Evolutionary conservation across 768 basidiomycete species (phyloP).

Genomic region (Macrocybe gigantea): DNA sequence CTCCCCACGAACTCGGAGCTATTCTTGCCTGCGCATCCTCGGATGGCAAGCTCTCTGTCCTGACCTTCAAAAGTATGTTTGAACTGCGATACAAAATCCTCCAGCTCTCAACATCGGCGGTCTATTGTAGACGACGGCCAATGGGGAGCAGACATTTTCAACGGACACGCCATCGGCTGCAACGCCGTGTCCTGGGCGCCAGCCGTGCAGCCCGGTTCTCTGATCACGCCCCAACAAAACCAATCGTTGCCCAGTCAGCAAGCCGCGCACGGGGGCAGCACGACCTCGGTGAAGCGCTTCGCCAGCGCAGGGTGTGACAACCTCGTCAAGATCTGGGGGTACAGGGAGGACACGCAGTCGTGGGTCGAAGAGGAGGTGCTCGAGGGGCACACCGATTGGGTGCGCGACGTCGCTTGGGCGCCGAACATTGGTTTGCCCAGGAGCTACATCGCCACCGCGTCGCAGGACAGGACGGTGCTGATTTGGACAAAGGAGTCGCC

Average conservation of each 20-base stretch:
- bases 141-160: slow-evolving; percentile 93
- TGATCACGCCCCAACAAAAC: slow-evolving; percentile 63
- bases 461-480: slow-evolving; percentile 87
- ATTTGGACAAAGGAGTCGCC: slow-evolving; percentile 89
- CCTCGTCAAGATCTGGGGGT: slow-evolving; percentile 91
- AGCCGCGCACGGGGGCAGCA: slow-evolving; percentile 23
- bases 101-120: not conserved
- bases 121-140: slow-evolving; percentile 79
- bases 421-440: slow-evolving; percentile 94
- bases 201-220: slow-evolving; percentile 78
- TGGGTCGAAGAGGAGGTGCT: slow-evolving; percentile 91
- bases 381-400: slow-evolving; percentile 95
- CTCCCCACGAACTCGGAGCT: slow-evolving; percentile 96
- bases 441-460: slow-evolving; percentile 93
- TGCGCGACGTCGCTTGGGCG: slow-evolving; percentile 98
- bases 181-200: slow-evolving; percentile 99
- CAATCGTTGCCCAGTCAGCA: slow-evolving; percentile 42
- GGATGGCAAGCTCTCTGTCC: slow-evolving; percentile 93
- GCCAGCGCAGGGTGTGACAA: slow-evolving; percentile 97
- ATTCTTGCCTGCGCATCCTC: slow-evolving; percentile 96
- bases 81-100: not conserved
- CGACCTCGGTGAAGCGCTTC: slow-evolving; percentile 80
- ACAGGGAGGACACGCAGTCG: slow-evolving; percentile 78
- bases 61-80: slow-evolving; percentile 91
- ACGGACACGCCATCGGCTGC: slow-evolving; percentile 93